These are phyloP conservation scores for Begonia masoniana DNA, from an alignment of 306 rosid genomes.

Conservation along the genomic window DNA sequence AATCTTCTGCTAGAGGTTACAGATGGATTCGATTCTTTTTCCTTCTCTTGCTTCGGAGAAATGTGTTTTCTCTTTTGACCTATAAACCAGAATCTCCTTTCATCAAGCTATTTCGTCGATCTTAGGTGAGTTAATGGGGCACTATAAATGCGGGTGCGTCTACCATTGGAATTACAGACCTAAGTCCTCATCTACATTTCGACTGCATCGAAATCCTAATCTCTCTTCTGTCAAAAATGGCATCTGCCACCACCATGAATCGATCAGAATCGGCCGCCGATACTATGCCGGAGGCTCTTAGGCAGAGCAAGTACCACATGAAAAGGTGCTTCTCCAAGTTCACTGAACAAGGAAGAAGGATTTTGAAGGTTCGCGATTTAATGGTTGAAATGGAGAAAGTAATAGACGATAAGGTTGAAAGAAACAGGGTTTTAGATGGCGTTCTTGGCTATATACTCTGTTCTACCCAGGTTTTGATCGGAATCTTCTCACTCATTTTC, in stretches of 20 bases:
- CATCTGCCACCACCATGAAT: conserved; percentile 23
- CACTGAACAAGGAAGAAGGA: conserved; percentile 61
- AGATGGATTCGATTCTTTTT: not conserved
- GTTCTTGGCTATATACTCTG: conserved; percentile 46
- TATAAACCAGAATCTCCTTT: not conserved
- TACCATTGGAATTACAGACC: not conserved
- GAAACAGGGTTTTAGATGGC: conserved; percentile 51
- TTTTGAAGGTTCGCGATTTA: conserved; percentile 49
- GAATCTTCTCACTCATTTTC: not conserved
- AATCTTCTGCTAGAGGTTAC: not conserved
- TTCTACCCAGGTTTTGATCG: conserved; percentile 54
- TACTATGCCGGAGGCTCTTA: conserved; percentile 62
- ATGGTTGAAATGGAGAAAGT: conserved; percentile 60
- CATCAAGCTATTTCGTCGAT: not conserved
- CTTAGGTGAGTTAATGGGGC: not conserved
- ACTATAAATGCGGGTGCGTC: not conserved
- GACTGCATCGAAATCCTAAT: too few species aligned
- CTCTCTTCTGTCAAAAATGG: conserved; percentile 15
- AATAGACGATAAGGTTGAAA: conserved; percentile 48
- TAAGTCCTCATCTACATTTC: not conserved
- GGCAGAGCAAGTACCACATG: conserved; percentile 66
- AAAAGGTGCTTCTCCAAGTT: conserved; percentile 72
- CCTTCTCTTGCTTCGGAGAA: not conserved
- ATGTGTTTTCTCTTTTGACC: not conserved
- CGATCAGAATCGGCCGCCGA: conserved; percentile 43